These are phyloP conservation scores for Penicillium coffeae DNA, from an alignment of 495 filamentous ascomycete species.

Conservation along the genomic window DNA sequence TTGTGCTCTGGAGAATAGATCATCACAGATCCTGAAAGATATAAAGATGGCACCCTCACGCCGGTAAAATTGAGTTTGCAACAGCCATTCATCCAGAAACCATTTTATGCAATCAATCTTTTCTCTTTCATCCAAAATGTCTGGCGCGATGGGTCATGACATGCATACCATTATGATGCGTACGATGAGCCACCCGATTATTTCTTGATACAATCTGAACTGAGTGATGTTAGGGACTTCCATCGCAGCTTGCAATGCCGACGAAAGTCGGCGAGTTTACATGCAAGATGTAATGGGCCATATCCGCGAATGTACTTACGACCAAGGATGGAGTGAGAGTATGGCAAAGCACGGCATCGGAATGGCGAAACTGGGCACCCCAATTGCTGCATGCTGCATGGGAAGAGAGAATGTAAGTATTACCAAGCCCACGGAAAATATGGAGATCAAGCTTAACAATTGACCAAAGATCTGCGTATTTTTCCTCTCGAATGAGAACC, in stretches of 20 bases:
- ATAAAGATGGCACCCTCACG: too few species aligned
- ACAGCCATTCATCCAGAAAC: too few species aligned
- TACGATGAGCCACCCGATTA: too few species aligned
- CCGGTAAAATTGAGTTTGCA: too few species aligned
- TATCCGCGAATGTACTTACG: slow-evolving; percentile 10
- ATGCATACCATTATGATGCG: background rate
- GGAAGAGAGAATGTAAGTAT: slow-evolving; percentile 4
- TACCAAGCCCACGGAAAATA: background rate
- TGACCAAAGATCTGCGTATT: slow-evolving; percentile 9
- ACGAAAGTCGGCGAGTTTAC: slow-evolving; percentile 12
- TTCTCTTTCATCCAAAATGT: too few species aligned
- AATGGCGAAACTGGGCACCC: slow-evolving; percentile 6
- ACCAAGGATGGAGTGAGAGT: slow-evolving; percentile 8
- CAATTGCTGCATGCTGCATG: slow-evolving; percentile 9
- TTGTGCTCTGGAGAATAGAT: background rate
- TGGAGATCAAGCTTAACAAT: background rate
- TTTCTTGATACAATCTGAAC: too few species aligned
- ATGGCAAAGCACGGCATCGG: slow-evolving; percentile 10
- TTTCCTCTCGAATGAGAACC: slow-evolving; percentile 7
- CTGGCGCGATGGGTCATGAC: too few species aligned
- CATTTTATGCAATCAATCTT: too few species aligned
- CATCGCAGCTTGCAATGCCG: slow-evolving; percentile 13
- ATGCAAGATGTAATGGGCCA: slow-evolving; percentile 12
- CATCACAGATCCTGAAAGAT: too few species aligned
- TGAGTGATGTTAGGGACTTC: slow-evolving; percentile 12